A percentile compares a stretch with the other conserved stretches of the same genome.
Evolutionary conservation across 768 basidiomycete species (phyloP).

Genomic region (Amanita pallidorosea): DNA sequence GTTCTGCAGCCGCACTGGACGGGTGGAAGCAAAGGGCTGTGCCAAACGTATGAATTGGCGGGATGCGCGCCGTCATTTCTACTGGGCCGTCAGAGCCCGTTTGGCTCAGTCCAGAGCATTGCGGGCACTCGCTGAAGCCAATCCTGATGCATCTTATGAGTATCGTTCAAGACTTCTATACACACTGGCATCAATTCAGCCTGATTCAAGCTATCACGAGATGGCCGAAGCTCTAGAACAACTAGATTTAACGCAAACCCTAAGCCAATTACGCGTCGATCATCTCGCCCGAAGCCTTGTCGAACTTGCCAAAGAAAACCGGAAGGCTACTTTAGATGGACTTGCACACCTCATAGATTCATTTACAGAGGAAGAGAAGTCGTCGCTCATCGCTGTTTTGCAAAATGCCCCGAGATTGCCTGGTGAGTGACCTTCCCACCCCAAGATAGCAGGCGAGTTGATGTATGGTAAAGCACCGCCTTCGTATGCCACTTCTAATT

Average conservation of each 20-base stretch:
- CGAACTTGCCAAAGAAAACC: slow-evolving; percentile 60
- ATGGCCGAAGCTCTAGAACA: slow-evolving; percentile 60
- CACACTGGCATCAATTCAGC: slow-evolving; percentile 45
- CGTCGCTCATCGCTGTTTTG: slow-evolving; percentile 46
- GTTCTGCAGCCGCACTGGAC: slow-evolving; percentile 68
- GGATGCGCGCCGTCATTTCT: slow-evolving; percentile 81
- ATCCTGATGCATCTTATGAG: slow-evolving; percentile 57
- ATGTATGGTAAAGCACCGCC: slow-evolving; percentile 20
- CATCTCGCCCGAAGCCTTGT: slow-evolving; percentile 57
- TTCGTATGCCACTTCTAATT: slow-evolving; percentile 17
- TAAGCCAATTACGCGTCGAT: slow-evolving; percentile 60
- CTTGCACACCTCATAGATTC: slow-evolving; percentile 64
- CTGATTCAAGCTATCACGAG: slow-evolving; percentile 41
- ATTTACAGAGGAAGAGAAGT: slow-evolving; percentile 64
- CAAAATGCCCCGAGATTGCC: slow-evolving; percentile 46
- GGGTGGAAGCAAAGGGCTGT: slow-evolving; percentile 97
- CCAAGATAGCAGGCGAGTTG: neutral
- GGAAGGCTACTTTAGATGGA: slow-evolving; percentile 66
- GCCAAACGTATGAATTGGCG: slow-evolving; percentile 84
- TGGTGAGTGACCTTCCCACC: slow-evolving; percentile 30
- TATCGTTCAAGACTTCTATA: slow-evolving; percentile 58
- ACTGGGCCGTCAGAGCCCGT: slow-evolving; percentile 87
- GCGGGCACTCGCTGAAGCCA: slow-evolving; percentile 53
- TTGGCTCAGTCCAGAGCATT: slow-evolving; percentile 59
- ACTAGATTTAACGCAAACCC: slow-evolving; percentile 51